Base-by-base conservation (phyloP, 352 stramenopile genomes). In the Pythium sukuiense region DNA sequence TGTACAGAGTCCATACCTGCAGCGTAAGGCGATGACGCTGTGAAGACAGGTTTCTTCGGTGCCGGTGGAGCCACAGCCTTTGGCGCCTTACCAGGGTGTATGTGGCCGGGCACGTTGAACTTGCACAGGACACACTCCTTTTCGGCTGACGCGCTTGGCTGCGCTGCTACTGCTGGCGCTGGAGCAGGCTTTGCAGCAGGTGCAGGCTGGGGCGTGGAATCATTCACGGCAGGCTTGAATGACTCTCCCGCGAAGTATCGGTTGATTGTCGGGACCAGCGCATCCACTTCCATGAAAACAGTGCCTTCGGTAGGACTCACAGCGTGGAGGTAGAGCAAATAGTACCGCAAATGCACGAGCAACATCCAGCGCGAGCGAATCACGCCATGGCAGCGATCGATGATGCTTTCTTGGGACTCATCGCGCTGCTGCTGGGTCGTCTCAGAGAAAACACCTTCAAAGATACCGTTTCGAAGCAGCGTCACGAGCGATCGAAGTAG, bases 81-180 rank as follows among this genome's bases (percentile, higher is more conserved):
- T 32, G 56, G 57, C 13, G 57, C 69, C 67, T 73, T 79, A 2
- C 81, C 83, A 5, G 78, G 80, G 56, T 92, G 83, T 30, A 92
- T 90, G 53, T 92, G 83, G 85, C 85, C 85, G 57, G 83, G 63
- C 9, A 94, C 86, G 27, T 90, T 89, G 71, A 79, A 94, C 60
- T 92, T 90, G 74, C 86, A 94, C 45, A 94, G 48, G 4, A 94
- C 78, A 53, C 86, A 94, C 26, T 85, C 74, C 57, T 70, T 64
- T 33, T 70, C 56, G 3, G 16, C 41, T 6, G 59, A 14, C 32
- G 59, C 24, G 16, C 26, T 27, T 1, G 41, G 56, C 33, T 55
- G 6, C 18, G 43, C 8, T 37, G 55, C 16, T 2, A 77, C 63
- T 30, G 60, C 56, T 26, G 67, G 41, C 14, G 67, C 12, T 30